Conservation (phyloP, 2,329 filamentous ascomycete species). For the Lachnellula arida region DNA sequence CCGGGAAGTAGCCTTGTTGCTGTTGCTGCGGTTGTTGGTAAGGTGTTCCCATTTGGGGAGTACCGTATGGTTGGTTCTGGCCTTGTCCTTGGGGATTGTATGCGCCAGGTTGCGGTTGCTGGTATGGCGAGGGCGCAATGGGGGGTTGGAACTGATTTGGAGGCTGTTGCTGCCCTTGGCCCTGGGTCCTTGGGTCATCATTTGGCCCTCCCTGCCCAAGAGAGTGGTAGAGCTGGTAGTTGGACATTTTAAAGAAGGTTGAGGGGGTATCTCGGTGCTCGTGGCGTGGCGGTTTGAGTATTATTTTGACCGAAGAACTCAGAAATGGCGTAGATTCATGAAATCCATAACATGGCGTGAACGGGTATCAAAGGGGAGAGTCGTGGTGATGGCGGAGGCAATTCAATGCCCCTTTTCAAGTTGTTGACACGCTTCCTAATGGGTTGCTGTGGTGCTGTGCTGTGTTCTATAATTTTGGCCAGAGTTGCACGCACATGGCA, state of each 20-base stretch:
- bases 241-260: conserved; percentile 42
- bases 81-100: conserved; percentile 15
- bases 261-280: neutral
- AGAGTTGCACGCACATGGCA: neutral
- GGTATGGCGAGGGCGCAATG: conserved; percentile 48
- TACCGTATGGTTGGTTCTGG: conserved; percentile 12
- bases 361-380: neutral
- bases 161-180: conserved; percentile 44
- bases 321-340: too few relatives aligned
- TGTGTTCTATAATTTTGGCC: neutral
- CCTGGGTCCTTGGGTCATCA: conserved; percentile 52
- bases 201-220: conserved; percentile 51
- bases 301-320: too few relatives aligned
- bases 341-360: too few relatives aligned
- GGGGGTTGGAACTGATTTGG: conserved; percentile 54
- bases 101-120: conserved; percentile 24
- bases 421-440: conserved; percentile 23
- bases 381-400: neutral
- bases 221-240: conserved; percentile 52
- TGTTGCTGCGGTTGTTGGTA: conserved; percentile 30
- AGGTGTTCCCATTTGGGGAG: conserved; percentile 26
- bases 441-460: too few relatives aligned
- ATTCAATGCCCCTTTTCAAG: neutral
- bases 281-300: too few relatives aligned
- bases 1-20: conserved; percentile 20